Evolutionary conservation across 2,329 filamentous ascomycete genomes (phyloP), one percentile per base, ranked within the genome.

Genomic region (Trichophyton benhamiae): DNA sequence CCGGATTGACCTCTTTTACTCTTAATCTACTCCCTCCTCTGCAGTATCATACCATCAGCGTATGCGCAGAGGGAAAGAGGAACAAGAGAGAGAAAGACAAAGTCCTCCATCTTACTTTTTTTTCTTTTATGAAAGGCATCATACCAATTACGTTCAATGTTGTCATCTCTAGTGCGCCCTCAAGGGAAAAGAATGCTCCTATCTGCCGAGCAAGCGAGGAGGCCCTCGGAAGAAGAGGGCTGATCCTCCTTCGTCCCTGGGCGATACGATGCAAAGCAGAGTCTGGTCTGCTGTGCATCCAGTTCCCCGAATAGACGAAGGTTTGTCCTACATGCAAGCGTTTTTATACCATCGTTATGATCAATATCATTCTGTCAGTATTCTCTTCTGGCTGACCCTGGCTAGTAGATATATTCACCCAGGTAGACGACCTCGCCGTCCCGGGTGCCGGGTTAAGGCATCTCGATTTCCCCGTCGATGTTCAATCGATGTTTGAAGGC

Each of bases 181-280:
- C 66, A 77, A 75, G 67, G 69, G 70, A 52, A 72, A 69, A 64
- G 70, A 72, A 66, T 77, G 75, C 62, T 74, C 70, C 25, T 77
- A 76, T 66, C 60, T 76, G 22, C 75, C 75, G 41, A 77, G 75
- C 70, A 76, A 75, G 67, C 69, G 75, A 60, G 75, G 75, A 59
- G 75, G 75, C n/a, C 75, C 74, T 20, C 70, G 74, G 33, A 76
- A 74, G 64, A 76, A 75, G 68, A 76, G 72, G 41, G 44, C 63
- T 33, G 30, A 55, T n/a, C 60, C 59, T 48, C 59, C 60, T 38
- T 44, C 61, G 9, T 53, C 58, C 8, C 15, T 62, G 20, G 58
- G 57, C 17, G 20, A 58, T 17, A 48, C 61, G 13, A 42, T 44
- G 30, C 44, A 62, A 8, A 52, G 44, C 8, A 59, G 60, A 60